A percentile compares a stretch with the other conserved stretches of the same genome.
These are phyloP conservation scores for Byssoonygena ceratinophila DNA, from an alignment of 2,329 filamentous ascomycete species.

Conservation along the genomic window DNA sequence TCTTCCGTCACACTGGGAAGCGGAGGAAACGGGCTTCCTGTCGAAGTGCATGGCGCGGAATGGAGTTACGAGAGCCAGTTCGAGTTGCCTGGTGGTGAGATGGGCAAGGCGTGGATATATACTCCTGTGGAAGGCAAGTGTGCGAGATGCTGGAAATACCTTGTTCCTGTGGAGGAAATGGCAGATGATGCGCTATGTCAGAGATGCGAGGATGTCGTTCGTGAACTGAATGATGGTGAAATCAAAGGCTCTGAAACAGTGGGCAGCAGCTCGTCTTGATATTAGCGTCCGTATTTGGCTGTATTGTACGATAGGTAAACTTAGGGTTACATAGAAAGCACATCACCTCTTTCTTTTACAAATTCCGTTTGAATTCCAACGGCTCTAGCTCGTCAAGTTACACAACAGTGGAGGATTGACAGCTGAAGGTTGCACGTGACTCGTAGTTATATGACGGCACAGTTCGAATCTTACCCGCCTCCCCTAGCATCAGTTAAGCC, in stretches of 20 bases:
- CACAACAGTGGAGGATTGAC: no score
- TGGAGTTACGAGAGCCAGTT: conserved; percentile 39
- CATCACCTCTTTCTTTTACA: background rate
- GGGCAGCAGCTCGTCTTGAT: background rate
- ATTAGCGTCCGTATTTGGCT: background rate
- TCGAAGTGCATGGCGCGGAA: conserved; percentile 24
- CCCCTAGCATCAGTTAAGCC: no score
- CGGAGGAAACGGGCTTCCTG: conserved; percentile 22
- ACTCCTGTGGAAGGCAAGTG: conserved; percentile 58
- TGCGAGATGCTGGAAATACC: conserved; percentile 77
- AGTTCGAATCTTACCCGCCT: no score
- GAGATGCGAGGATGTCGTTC: conserved; percentile 60
- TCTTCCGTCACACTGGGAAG: conserved; percentile 49
- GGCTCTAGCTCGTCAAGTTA: no score
- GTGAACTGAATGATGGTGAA: conserved; percentile 19
- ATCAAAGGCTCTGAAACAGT: background rate
- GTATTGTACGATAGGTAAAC: conserved; percentile 1
- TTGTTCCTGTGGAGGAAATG: conserved; percentile 41
- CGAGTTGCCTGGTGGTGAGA: conserved; percentile 26
- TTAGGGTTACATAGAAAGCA: background rate
- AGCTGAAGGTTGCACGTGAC: no score
- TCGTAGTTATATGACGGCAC: no score
- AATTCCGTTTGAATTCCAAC: background rate
- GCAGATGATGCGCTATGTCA: conserved; percentile 56
- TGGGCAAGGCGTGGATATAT: conserved; percentile 34